phyloP scores from a whole-genome alignment of 805 yeast genomes.

The Kuraishia cidri region DNA sequence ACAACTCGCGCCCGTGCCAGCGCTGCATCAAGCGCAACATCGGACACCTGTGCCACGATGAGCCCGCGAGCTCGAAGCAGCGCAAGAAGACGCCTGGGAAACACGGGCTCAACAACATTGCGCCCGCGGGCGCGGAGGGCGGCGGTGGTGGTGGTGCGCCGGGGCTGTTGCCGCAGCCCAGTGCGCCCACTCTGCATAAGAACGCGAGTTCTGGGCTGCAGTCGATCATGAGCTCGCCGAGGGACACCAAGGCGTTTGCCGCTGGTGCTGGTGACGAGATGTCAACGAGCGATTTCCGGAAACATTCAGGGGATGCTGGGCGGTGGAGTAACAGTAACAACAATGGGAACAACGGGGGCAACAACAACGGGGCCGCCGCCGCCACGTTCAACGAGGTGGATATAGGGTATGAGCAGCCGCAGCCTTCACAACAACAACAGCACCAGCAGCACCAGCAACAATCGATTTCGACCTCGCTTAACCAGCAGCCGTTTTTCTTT shows the following conservation, averaged over 20 bases:
- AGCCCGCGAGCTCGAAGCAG: slow-evolving; percentile 37
- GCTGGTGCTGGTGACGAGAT: neutral
- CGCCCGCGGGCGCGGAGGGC: neutral
- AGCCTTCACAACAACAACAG: slow-evolving; percentile 6
- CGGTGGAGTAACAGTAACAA: neutral
- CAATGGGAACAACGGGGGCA: neutral
- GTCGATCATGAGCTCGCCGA: neutral
- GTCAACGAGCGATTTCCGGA: neutral
- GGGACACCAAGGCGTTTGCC: neutral
- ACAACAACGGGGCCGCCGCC: neutral
- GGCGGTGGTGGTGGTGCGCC: no score
- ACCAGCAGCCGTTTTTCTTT: slow-evolving; percentile 72
- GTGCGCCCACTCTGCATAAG: neutral
- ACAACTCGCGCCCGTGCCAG: slow-evolving; percentile 65
- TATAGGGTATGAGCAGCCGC: slow-evolving; percentile 4
- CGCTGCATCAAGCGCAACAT: slow-evolving; percentile 83
- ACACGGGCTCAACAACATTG: neutral
- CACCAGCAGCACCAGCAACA: no score
- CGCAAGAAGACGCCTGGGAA: slow-evolving; percentile 14
- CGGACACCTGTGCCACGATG: slow-evolving; percentile 81
- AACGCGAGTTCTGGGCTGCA: no score
- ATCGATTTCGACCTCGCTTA: slow-evolving; percentile 10
- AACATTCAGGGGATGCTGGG: no score
- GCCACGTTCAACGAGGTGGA: neutral
- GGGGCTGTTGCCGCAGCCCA: no score